Conservation (phyloP, 108 stramenopile species). For the Skeletonema menzelii region DNA sequence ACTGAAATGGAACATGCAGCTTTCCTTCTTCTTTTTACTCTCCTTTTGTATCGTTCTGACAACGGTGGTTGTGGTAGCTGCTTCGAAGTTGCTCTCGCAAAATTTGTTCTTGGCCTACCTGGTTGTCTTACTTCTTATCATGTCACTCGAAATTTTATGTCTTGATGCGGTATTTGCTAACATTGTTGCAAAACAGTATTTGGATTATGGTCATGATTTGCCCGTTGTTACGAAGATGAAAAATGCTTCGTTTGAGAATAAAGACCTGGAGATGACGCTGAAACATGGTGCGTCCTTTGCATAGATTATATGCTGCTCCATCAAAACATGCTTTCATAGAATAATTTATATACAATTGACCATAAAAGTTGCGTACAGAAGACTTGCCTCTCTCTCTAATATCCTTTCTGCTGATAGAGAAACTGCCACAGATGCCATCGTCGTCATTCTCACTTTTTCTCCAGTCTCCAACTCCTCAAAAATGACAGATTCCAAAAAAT, state of each 20-base stretch:
- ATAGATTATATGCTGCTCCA: not conserved
- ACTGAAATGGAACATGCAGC: constrained; percentile 2
- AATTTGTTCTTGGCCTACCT: not conserved
- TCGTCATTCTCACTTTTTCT: not conserved
- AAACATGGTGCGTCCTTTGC: not conserved
- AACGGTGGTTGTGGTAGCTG: not conserved
- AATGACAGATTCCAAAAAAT: too few relatives aligned
- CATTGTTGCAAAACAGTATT: not conserved
- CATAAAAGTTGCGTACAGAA: too few relatives aligned
- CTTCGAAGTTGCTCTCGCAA: not conserved
- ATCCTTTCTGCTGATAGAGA: not conserved
- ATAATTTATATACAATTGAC: too few relatives aligned
- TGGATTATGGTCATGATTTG: not conserved
- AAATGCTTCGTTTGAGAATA: not conserved
- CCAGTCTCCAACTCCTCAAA: not conserved
- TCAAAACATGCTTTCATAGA: too few relatives aligned
- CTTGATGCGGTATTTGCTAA: not conserved
- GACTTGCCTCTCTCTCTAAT: too few relatives aligned
- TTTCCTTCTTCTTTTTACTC: not conserved
- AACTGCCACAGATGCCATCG: too few relatives aligned
- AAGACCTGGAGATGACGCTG: not conserved
- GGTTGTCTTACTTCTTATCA: not conserved
- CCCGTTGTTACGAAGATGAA: not conserved
- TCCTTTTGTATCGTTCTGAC: not conserved
- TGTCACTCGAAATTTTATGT: not conserved